These are phyloP conservation scores for Galerina sulciceps DNA, from an alignment of 768 basidiomycete species.

Conservation along the genomic window DNA sequence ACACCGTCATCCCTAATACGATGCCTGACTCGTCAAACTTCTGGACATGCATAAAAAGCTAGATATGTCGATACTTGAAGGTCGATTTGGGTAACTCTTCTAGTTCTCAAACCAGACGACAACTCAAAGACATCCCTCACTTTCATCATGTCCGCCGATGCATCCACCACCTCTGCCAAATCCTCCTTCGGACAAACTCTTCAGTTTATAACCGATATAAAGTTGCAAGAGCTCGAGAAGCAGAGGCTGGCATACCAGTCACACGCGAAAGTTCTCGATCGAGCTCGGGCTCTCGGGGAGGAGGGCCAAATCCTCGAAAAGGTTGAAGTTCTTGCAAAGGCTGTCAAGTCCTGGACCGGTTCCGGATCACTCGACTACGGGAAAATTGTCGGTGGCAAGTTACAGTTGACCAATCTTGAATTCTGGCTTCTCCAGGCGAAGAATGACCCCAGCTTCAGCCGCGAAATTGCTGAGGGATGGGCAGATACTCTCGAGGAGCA, in stretches of 20 bases:
- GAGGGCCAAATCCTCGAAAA: constrained; percentile 27
- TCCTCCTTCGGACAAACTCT: constrained; percentile 43
- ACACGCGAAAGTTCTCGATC: constrained; percentile 36
- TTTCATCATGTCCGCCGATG: not conserved
- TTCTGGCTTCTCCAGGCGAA: constrained; percentile 44
- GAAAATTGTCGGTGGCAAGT: constrained; percentile 23
- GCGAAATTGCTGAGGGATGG: constrained; percentile 40
- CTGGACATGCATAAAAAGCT: too few relatives aligned
- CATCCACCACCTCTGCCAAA: constrained; percentile 2
- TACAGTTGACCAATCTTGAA: constrained; percentile 27
- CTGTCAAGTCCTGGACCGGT: constrained; percentile 40
- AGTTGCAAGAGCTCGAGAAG: constrained; percentile 47
- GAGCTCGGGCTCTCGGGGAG: constrained; percentile 26
- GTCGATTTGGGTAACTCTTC: too few relatives aligned
- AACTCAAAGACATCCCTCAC: not conserved
- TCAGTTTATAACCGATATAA: constrained; percentile 48
- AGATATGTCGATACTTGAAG: too few relatives aligned
- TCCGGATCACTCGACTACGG: constrained; percentile 27
- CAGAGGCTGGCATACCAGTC: constrained; percentile 39
- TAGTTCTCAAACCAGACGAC: not conserved
- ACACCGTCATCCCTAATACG: too few relatives aligned
- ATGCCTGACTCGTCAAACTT: too few relatives aligned
- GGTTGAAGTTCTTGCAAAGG: constrained; percentile 38
- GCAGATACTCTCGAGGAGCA: constrained; percentile 41
- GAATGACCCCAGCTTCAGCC: constrained; percentile 43